Base-by-base conservation (phyloP, 2,329 filamentous ascomycete species). In the Massarina eburnea region DNA sequence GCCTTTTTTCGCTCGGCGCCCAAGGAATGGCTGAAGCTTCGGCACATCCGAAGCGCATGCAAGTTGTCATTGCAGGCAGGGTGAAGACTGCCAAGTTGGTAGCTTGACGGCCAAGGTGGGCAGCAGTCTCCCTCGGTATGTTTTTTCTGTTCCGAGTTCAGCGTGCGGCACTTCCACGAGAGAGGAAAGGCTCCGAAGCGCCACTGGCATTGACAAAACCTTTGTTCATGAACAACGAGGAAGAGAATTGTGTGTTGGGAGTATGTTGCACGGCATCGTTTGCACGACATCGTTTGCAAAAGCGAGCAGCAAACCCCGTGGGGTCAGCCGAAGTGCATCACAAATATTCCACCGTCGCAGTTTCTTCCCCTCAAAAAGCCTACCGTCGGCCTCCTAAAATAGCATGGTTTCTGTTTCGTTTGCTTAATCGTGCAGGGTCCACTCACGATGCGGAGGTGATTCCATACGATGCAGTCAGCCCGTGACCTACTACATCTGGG, bases 361-460 rank as follows among this genome's bases (percentile, higher is more conserved):
- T n/a, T 4, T 51, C 51, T 40, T 45, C 44, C 46, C 51, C 39
- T 37, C 41, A 14, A 24, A 53, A 27, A 20, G 36, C 50, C 17
- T 12, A 10, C 12, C 5, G 9, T 51, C 48, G 46, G 54, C 30
- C 39, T 35, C 22, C 26, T 39, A 22, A 45, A n/a, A 33, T 49
- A 36, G 46, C 47, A 49, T 43, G 48, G 41, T 47, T 51, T 45
- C 39, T 36, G 32, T 42, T 46, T 43, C 37, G 24, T 43, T 45
- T 44, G 46, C 30, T 22, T 21, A 21, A n/a, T 19, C 8, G 34
- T n/a, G n/a, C 37, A 39, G 38, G 45, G 48, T 36, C 44, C 46
- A 50, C 56, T 26, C 43, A 38, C 43, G 46, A 59, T 60, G 57
- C 61, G 65, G 62, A 51, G 57, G 46, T 44, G 54, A 61, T 61